Conservation (phyloP, 2,329 filamentous ascomycete genomes). For the Colletotrichum filicis region DNA sequence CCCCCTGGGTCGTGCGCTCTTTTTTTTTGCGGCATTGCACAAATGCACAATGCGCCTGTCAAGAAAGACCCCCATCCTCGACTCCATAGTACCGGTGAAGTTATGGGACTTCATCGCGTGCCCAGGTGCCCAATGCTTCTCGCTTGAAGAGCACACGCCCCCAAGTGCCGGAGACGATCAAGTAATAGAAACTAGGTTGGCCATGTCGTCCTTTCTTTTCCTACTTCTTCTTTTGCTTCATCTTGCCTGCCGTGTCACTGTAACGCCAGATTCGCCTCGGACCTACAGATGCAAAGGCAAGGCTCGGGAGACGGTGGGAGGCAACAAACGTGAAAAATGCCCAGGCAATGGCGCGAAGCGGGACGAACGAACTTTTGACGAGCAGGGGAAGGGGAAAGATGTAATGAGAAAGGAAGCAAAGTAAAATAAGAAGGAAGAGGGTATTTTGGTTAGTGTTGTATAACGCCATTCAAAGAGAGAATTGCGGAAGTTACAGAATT, state of each 20-base stretch:
- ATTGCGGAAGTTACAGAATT: conserved; percentile 17
- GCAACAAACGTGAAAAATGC: not conserved
- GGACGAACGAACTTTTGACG: not conserved
- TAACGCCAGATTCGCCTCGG: not conserved
- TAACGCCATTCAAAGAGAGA: conserved; percentile 21
- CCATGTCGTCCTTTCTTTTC: not conserved
- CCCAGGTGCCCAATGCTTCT: too few species aligned
- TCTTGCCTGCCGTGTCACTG: not conserved
- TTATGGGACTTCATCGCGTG: not conserved
- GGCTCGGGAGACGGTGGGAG: not conserved
- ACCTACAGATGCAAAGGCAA: not conserved
- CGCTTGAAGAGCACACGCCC: not conserved
- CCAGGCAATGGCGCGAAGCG: not conserved
- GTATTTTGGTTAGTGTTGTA: conserved; percentile 1
- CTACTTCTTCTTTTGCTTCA: too few species aligned
- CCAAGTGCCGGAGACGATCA: not conserved
- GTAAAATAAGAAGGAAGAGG: not conserved
- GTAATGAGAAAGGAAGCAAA: not conserved
- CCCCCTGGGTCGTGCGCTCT: not conserved
- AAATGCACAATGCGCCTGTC: not conserved
- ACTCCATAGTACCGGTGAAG: not conserved
- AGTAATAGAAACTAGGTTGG: not conserved
- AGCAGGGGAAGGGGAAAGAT: not conserved
- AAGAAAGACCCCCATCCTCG: not conserved
- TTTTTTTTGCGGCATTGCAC: too few species aligned